Conservation (phyloP, 2,329 filamentous ascomycete species). For the Talaromyces sp. region DNA sequence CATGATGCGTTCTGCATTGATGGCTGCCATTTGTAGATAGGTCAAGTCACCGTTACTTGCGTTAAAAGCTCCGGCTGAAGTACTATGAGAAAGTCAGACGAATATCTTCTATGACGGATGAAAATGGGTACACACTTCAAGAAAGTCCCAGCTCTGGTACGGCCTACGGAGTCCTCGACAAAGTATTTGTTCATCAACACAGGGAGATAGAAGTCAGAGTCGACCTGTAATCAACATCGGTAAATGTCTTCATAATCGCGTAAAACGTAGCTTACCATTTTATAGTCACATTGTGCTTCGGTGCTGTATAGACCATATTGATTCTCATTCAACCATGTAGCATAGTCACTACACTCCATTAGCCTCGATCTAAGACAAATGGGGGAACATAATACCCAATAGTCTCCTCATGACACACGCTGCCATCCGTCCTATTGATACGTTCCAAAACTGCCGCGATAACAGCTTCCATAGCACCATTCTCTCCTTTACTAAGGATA, state of each 20-base stretch:
- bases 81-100: constrained; percentile 32
- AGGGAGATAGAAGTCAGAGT: constrained; percentile 62
- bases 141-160: constrained; percentile 37
- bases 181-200: constrained; percentile 61
- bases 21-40: constrained; percentile 53
- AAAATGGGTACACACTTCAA: constrained; percentile 29
- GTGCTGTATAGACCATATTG: constrained; percentile 55
- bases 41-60: constrained; percentile 53
- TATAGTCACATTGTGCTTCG: constrained; percentile 57
- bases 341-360: constrained; percentile 54
- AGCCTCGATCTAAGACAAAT: background rate
- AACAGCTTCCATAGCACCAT: constrained; percentile 60
- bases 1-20: constrained; percentile 61
- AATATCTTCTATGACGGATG: background rate
- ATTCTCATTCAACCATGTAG: constrained; percentile 56
- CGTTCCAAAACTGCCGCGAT: constrained; percentile 61
- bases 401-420: constrained; percentile 64
- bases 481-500: constrained; percentile 56
- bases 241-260: background rate
- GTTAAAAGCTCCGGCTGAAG: constrained; percentile 50
- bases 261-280: constrained; percentile 44
- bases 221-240: constrained; percentile 42
- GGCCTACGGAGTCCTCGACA: constrained; percentile 46
- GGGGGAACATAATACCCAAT: constrained; percentile 45
- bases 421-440: constrained; percentile 60